Evolutionary conservation across 805 yeast species (phyloP).

Genomic region (Yamadazyma nakazawae): DNA sequence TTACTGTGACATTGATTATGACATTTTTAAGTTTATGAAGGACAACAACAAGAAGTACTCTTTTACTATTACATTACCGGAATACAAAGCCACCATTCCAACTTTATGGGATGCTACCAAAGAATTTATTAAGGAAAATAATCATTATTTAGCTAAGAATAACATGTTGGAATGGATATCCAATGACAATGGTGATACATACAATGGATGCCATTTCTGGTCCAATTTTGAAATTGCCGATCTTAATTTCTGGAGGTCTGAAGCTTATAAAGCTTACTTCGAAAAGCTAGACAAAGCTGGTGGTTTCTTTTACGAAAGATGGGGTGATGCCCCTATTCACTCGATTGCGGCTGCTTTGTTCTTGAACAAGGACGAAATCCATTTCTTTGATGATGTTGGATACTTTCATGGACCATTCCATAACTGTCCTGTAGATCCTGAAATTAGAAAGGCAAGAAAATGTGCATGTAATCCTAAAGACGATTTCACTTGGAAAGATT

Average conservation of each 20-base stretch:
- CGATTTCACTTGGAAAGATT: slow-evolving; percentile 75
- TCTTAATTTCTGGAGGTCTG: slow-evolving; percentile 69
- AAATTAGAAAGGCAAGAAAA: slow-evolving; percentile 52
- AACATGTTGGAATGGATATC: slow-evolving; percentile 69
- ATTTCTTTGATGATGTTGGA: slow-evolving; percentile 80
- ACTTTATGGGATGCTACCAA: slow-evolving; percentile 79
- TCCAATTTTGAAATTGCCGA: slow-evolving; percentile 83
- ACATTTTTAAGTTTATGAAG: slow-evolving; percentile 80
- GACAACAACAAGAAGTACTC: slow-evolving; percentile 79
- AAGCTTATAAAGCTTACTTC: slow-evolving; percentile 69
- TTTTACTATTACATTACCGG: slow-evolving; percentile 79
- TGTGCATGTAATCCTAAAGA: slow-evolving; percentile 73
- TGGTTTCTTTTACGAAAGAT: slow-evolving; percentile 90
- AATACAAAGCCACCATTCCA: slow-evolving; percentile 81
- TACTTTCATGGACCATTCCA: slow-evolving; percentile 80
- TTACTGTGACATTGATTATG: slow-evolving; percentile 81
- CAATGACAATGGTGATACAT: slow-evolving; percentile 63
- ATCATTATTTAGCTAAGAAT: slow-evolving; percentile 57
- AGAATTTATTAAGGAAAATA: slow-evolving; percentile 59
- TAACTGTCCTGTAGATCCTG: slow-evolving; percentile 71
- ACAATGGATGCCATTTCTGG: slow-evolving; percentile 88
- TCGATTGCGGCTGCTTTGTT: slow-evolving; percentile 83
- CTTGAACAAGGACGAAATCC: slow-evolving; percentile 64
- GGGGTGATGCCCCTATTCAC: slow-evolving; percentile 96
- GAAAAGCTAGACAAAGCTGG: slow-evolving; percentile 77